A percentile compares a stretch with the other conserved stretches of the same genome.
phyloP scores from a whole-genome alignment of 495 filamentous ascomycete species.

The Immersiella caudata region DNA sequence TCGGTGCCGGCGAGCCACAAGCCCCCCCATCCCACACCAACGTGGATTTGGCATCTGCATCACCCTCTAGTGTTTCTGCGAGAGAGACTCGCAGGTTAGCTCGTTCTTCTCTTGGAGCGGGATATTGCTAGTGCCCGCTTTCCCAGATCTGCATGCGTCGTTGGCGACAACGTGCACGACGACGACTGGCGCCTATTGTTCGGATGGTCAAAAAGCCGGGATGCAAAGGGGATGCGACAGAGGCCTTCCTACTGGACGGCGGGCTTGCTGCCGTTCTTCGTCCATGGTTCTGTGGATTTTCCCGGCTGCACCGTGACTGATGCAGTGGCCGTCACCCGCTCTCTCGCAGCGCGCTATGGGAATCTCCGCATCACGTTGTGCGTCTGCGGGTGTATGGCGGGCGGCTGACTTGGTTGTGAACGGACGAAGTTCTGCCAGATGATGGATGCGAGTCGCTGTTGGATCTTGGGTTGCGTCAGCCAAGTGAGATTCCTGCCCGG shows the following conservation, averaged over 20 bases:
- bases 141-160: not conserved
- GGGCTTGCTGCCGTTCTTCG: not conserved
- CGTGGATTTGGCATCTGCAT: not conserved
- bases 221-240: not conserved
- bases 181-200: not conserved
- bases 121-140: not conserved
- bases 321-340: not conserved
- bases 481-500: not conserved
- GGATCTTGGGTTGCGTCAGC: slow-evolving; percentile 1
- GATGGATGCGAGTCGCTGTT: not conserved
- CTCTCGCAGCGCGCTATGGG: not conserved
- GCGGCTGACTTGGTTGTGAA: not conserved
- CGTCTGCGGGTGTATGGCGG: not conserved
- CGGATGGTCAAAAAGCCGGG: not conserved
- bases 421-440: not conserved
- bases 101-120: slow-evolving; percentile 1
- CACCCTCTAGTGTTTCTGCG: not conserved
- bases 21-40: not conserved
- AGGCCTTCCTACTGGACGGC: not conserved
- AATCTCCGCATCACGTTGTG: slow-evolving; percentile 4
- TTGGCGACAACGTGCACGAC: not conserved
- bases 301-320: slow-evolving; percentile 6
- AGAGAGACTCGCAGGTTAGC: not conserved
- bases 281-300: not conserved
- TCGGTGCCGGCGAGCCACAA: not conserved